Conservation (phyloP, 202 grass and related monocot genomes). For the Bolboschoenoplectus hybrid region DNA sequence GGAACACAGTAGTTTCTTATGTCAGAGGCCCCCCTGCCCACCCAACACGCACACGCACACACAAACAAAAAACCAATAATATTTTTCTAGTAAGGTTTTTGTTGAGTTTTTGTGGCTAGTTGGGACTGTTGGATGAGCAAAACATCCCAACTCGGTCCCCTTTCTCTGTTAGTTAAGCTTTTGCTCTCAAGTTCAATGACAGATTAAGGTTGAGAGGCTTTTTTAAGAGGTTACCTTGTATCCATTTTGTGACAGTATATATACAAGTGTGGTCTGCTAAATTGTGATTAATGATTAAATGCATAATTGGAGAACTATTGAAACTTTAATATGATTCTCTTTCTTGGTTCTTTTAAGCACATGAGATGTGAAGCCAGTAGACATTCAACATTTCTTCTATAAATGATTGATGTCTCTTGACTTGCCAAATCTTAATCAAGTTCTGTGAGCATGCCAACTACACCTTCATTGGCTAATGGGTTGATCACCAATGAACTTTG, state of each 20-base stretch:
- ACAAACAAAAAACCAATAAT: background rate
- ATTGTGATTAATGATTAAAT: background rate
- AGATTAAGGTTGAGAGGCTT: constrained; percentile 10
- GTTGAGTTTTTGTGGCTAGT: background rate
- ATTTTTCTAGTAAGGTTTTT: constrained; percentile 6
- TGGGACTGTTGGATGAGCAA: constrained; percentile 15
- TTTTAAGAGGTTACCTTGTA: constrained; percentile 15
- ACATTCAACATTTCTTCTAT: background rate
- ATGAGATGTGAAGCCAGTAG: background rate
- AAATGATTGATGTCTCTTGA: background rate
- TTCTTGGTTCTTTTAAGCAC: constrained; percentile 1
- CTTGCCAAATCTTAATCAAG: constrained; percentile 9
- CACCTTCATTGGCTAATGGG: background rate
- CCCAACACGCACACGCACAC: background rate
- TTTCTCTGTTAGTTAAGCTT: background rate
- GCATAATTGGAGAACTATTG: background rate
- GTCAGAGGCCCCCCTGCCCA: background rate
- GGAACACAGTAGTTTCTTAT: constrained; percentile 41
- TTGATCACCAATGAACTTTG: background rate
- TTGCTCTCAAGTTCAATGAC: background rate
- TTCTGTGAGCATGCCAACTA: background rate
- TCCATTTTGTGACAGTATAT: constrained; percentile 30
- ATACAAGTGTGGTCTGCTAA: background rate
- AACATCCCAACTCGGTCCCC: background rate
- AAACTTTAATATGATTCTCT: background rate